A percentile compares a stretch with the other conserved stretches of the same genome.
These are phyloP conservation scores for Aspergillus nidulans DNA, from an alignment of 495 filamentous ascomycete genomes.

Conservation along the genomic window DNA sequence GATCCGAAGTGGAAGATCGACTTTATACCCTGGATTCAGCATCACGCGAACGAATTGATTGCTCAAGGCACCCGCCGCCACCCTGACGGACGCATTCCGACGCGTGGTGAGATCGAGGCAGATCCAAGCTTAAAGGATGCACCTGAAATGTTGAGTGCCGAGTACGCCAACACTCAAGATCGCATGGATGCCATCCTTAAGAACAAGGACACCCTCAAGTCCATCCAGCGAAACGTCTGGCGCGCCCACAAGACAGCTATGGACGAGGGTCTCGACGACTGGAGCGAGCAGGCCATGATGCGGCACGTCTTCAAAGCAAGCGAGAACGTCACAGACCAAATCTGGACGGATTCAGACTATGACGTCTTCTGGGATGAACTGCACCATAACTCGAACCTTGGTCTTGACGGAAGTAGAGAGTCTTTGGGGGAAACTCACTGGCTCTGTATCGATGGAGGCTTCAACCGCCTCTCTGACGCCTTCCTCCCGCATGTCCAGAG, in stretches of 20 bases:
- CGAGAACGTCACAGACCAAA: conserved; percentile 24
- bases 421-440: not conserved
- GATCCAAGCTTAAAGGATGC: conserved; percentile 19
- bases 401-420: not conserved
- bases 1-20: conserved; percentile 48
- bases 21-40: conserved; percentile 62
- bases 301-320: conserved; percentile 21
- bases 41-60: conserved; percentile 46
- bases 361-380: conserved; percentile 18
- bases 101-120: conserved; percentile 26
- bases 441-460: conserved; percentile 10
- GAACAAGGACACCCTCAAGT: conserved; percentile 17
- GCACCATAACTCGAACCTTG: conserved; percentile 26
- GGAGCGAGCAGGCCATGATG: conserved; percentile 28
- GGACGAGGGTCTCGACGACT: conserved; percentile 24
- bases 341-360: conserved; percentile 23
- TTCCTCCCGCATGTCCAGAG: conserved; percentile 22
- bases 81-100: conserved; percentile 41
- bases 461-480: conserved; percentile 23
- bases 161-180: conserved; percentile 12
- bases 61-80: conserved; percentile 47
- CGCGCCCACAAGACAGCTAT: conserved; percentile 20
- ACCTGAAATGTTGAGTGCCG: not conserved
- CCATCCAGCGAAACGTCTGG: conserved; percentile 21
- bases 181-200: conserved; percentile 19